Evolutionary conservation across 257 asterid genomes (phyloP).

Genomic region (Ilex asprella): DNA sequence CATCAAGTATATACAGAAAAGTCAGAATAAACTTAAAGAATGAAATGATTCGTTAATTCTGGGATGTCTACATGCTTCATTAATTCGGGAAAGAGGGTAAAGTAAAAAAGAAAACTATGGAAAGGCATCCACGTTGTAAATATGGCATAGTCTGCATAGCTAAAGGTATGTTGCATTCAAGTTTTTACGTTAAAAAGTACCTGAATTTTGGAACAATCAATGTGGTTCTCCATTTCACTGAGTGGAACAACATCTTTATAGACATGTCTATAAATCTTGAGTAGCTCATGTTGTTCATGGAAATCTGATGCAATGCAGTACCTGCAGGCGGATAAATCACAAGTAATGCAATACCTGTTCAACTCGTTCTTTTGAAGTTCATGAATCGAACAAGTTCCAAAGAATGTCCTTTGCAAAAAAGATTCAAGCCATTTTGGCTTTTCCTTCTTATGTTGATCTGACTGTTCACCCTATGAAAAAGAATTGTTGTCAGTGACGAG

Average conservation of each 20-base stretch:
- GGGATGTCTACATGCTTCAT: too few relatives aligned
- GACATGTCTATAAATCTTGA: slow-evolving; percentile 25
- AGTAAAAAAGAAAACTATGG: too few relatives aligned
- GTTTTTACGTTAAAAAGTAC: not conserved
- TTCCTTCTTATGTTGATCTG: not conserved
- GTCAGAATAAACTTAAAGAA: too few relatives aligned
- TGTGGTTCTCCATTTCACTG: slow-evolving; percentile 13
- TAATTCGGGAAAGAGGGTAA: too few relatives aligned
- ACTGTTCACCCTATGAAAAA: not conserved
- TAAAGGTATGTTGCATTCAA: too few relatives aligned
- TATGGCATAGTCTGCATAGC: too few relatives aligned
- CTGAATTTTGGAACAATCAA: slow-evolving; percentile 25
- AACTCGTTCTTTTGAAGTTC: slow-evolving; percentile 23
- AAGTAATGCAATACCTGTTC: slow-evolving; percentile 34
- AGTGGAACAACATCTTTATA: slow-evolving; percentile 28
- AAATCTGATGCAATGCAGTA: slow-evolving; percentile 16
- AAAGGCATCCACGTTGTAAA: too few relatives aligned
- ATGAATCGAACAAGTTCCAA: slow-evolving; percentile 28
- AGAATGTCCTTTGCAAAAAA: slow-evolving; percentile 25
- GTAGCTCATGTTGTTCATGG: slow-evolving; percentile 18
- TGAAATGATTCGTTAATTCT: too few relatives aligned
- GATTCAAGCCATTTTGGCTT: slow-evolving; percentile 28
- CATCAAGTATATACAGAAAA: too few relatives aligned
- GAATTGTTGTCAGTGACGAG: not conserved
- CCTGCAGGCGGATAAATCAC: slow-evolving; percentile 28